Evolutionary conservation across 805 yeast genomes (phyloP), one percentile per base, ranked within the genome.

Genomic region (Brettanomyces custersianus): DNA sequence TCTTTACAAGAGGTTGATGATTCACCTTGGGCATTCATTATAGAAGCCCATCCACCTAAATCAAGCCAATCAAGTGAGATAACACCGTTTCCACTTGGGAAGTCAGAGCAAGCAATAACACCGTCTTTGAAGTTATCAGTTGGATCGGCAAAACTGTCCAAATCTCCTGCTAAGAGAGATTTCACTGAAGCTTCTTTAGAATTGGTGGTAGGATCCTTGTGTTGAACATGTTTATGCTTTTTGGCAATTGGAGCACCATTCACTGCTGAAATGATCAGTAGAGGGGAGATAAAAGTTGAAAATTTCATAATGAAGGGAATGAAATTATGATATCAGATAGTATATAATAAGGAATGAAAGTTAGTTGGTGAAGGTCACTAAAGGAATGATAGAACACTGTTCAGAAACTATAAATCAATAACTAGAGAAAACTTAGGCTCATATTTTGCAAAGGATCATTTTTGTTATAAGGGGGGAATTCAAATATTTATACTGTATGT

Each of bases 11-110:
- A 57, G 35, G 71, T 65, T 32, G 77, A 57, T 41, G 68, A 56
- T 47, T 73, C 64, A 31, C 60, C 63, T 33, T 40, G 35, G 21
- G 41, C 34, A 37, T 48, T 44, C 66, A 76, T 74, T 57, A 84
- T 72, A 47, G 90, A 84, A 36, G 94, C 71, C 55, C 58, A 56
- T 49, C 95, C 95, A 42, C 65, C 73, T 43, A 63, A 57, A 29
- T 62, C 70, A 39, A 77, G 48, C 74, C 79, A 70, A 48, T 67
- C 68, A 21, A 80, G 62, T 26, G 78, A 49, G 50, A 80, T 62
- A 27, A 78, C 82, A 66, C 87, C 87, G 50, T 77, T 71, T 39
- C 80, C 84, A n/a, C 76, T 61, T 52, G 88, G 88, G 69, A 83
- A 78, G 28, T 66, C 63, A 38, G 73, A 66, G 68, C 94, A 83